Evolutionary conservation across 2,329 filamentous ascomycete genomes (phyloP).

Genomic region (Cladosporium oxysporum): DNA sequence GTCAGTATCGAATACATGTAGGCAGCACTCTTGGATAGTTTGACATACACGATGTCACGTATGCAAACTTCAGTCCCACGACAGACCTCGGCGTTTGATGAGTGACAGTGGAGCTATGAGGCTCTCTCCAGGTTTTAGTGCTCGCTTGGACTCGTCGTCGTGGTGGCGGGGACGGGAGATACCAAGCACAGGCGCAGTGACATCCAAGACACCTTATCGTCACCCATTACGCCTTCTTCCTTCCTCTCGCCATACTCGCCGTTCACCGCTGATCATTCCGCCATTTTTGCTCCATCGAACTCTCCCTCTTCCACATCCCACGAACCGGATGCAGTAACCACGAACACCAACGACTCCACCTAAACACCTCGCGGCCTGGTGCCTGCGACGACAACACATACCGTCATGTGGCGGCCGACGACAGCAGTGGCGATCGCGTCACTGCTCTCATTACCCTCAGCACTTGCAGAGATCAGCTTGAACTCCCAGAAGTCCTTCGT

Average conservation of each 20-base stretch:
- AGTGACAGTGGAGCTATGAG: background rate
- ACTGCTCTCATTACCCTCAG: slow-evolving; percentile 28
- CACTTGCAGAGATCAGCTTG: slow-evolving; percentile 23
- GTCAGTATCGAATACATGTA: too few relatives aligned
- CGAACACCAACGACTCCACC: background rate
- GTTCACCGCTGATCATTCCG: background rate
- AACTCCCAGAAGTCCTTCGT: slow-evolving; percentile 17
- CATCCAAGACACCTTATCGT: background rate
- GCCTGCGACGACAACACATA: slow-evolving; percentile 7
- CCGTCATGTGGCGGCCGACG: slow-evolving; percentile 32
- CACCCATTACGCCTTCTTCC: background rate
- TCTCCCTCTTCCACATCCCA: background rate
- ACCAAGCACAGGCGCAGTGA: slow-evolving; percentile 17
- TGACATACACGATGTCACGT: too few relatives aligned
- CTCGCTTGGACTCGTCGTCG: background rate
- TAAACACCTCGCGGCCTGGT: slow-evolving; percentile 10
- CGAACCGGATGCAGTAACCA: slow-evolving; percentile 1
- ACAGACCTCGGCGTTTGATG: too few relatives aligned
- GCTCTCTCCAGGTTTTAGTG: slow-evolving; percentile 6
- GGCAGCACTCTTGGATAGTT: too few relatives aligned
- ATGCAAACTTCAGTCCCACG: too few relatives aligned
- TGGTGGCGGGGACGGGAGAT: slow-evolving; percentile 18
- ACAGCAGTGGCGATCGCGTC: slow-evolving; percentile 27
- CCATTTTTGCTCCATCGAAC: background rate
- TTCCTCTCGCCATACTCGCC: background rate